Percentiles rank a stretch among this genome's conserved stretches.
These are phyloP conservation scores for Fusarium setosum DNA, from an alignment of 2,329 filamentous ascomycete genomes.

Conservation along the genomic window DNA sequence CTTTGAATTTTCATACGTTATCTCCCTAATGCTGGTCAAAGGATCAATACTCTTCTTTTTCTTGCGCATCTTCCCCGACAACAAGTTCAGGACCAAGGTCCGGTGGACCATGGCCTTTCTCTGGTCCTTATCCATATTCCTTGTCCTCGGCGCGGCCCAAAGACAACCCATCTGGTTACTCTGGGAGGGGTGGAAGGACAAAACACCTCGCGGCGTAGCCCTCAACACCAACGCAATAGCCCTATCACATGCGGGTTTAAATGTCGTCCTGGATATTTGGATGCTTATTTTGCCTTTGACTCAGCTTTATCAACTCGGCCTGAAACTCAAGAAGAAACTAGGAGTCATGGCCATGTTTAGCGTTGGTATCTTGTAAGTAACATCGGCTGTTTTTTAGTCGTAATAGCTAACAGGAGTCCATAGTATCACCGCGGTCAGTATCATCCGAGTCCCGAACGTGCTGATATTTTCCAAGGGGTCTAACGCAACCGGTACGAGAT, in stretches of 20 bases:
- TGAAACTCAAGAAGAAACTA: conserved; percentile 8
- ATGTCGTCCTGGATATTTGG: conserved; percentile 16
- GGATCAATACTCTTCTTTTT: conserved; percentile 6
- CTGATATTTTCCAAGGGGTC: background rate
- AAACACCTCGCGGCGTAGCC: background rate
- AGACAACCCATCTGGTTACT: background rate
- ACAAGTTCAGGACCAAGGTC: background rate
- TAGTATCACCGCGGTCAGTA: conserved; percentile 4
- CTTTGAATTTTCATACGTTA: background rate
- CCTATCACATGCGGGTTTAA: background rate
- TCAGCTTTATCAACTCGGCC: background rate
- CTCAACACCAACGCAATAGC: background rate
- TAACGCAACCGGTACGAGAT: background rate
- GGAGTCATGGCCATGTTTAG: conserved; percentile 15
- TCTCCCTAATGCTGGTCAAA: background rate
- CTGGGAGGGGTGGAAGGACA: conserved; percentile 11
- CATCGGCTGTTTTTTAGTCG: accelerated
- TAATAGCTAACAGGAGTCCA: accelerated
- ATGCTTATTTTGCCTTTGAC: conserved; percentile 12
- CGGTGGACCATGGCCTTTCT: background rate
- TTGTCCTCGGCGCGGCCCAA: background rate
- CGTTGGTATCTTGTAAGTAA: conserved; percentile 1
- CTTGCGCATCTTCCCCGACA: conserved; percentile 6
- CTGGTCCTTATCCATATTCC: accelerated
- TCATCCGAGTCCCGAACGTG: background rate